Evolutionary conservation across 768 basidiomycete genomes (phyloP).

Genomic region (Macrolepiota fuliginosa): DNA sequence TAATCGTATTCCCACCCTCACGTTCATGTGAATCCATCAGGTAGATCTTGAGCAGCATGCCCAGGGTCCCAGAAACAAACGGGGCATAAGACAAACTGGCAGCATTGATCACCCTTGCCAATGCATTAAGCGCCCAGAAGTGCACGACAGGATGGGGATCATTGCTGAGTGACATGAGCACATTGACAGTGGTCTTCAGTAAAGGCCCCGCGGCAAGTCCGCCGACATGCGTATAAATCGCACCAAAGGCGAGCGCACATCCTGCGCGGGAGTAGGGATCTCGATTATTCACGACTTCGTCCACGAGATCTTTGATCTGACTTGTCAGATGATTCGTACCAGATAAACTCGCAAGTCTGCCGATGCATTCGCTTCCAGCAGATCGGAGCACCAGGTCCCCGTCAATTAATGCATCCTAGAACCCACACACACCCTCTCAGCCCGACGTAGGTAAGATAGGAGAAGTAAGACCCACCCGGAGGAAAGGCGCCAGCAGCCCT

Average conservation of each 20-base stretch:
- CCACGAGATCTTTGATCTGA: conserved; percentile 88
- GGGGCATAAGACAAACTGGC: conserved; percentile 91
- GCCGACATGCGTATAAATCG: conserved; percentile 90
- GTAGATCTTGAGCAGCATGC: conserved; percentile 89
- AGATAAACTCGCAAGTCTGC: conserved; percentile 79
- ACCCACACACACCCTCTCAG: too few relatives aligned
- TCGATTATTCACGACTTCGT: conserved; percentile 92
- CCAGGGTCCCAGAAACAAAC: conserved; percentile 84
- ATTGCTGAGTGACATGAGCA: conserved; percentile 90
- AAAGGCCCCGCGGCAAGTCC: conserved; percentile 93
- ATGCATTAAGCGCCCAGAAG: conserved; percentile 85
- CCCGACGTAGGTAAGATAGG: neutral
- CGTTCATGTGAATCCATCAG: conserved; percentile 87
- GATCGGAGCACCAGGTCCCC: conserved; percentile 74
- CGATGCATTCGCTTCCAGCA: conserved; percentile 85
- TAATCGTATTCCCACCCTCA: conserved; percentile 76
- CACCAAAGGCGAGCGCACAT: conserved; percentile 88
- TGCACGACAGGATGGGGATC: conserved; percentile 98
- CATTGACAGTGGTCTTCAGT: conserved; percentile 92
- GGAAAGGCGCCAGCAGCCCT: conserved; percentile 58
- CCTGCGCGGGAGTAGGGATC: conserved; percentile 92
- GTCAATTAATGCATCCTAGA: conserved; percentile 78
- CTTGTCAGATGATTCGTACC: conserved; percentile 81
- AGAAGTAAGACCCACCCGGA: conserved; percentile 55
- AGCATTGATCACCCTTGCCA: conserved; percentile 85